A percentile compares a stretch with the other conserved stretches of the same genome.
These are phyloP conservation scores for Betula pendula DNA, from an alignment of 306 rosid genomes.

Conservation along the genomic window DNA sequence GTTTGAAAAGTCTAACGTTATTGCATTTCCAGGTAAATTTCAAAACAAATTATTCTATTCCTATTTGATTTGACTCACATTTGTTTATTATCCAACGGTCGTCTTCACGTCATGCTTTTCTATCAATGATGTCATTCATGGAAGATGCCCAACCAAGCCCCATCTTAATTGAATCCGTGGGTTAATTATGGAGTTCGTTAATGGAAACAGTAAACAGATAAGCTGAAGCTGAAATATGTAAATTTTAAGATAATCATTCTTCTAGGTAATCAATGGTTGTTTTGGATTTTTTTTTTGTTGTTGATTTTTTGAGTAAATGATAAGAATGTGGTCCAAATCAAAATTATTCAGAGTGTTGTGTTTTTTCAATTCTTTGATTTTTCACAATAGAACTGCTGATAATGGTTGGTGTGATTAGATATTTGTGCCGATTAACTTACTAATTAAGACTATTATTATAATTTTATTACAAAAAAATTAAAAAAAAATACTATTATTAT, in stretches of 20 bases:
- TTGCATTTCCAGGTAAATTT: background rate
- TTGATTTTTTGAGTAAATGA: background rate
- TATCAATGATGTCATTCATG: constrained; percentile 40
- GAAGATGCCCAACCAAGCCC: background rate
- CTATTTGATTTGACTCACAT: background rate
- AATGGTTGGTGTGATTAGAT: constrained; percentile 31
- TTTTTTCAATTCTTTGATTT: constrained; percentile 18
- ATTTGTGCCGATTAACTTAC: constrained; percentile 9
- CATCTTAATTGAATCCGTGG: background rate
- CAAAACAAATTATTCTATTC: too few relatives aligned
- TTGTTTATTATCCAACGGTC: background rate
- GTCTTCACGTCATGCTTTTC: constrained; percentile 52
- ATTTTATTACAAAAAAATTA: too few relatives aligned
- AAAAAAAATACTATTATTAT: too few relatives aligned
- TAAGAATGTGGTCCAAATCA: constrained; percentile 13
- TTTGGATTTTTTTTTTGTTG: background rate
- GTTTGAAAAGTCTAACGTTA: constrained; percentile 27
- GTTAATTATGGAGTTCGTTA: too few relatives aligned
- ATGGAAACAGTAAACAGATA: background rate
- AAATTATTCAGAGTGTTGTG: background rate
- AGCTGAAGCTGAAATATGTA: background rate
- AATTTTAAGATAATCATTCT: too few relatives aligned
- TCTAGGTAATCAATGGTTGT: too few relatives aligned
- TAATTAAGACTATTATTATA: too few relatives aligned
- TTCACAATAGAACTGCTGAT: background rate